Evolutionary conservation across 139 green algal genomes (phyloP).

Genomic region (Chlamydomonas asymmetrica): DNA sequence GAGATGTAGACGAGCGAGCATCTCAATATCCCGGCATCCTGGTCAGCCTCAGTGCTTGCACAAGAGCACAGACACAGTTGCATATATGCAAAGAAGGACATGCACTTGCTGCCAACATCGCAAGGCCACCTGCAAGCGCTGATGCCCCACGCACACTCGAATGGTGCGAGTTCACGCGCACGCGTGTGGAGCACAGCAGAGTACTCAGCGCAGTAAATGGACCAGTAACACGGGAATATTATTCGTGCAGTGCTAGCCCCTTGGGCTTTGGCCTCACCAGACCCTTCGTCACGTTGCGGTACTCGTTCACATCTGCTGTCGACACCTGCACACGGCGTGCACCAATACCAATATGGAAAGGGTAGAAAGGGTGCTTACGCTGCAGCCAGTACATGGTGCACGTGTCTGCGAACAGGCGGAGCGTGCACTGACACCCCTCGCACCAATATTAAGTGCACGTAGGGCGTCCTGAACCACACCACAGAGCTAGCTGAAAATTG

Average conservation of each 20-base stretch:
- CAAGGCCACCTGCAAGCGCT: no score
- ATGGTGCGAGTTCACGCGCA: no score
- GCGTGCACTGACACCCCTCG: neutral
- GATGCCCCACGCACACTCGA: no score
- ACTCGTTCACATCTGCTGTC: constrained; percentile 73
- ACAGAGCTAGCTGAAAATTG: constrained; percentile 62
- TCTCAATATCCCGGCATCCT: no score
- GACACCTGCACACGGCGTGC: constrained; percentile 44
- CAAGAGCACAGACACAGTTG: neutral
- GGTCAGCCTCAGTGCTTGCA: no score
- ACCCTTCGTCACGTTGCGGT: constrained; percentile 36
- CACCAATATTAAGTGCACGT: constrained; percentile 70
- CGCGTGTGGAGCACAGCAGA: no score
- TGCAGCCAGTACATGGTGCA: neutral
- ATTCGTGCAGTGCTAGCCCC: no score
- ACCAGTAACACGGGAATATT: no score
- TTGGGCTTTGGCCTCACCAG: neutral
- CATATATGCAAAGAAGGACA: no score
- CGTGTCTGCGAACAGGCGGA: neutral
- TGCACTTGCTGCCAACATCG: no score
- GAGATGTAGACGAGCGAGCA: no score
- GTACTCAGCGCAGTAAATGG: no score
- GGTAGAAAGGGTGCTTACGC: neutral
- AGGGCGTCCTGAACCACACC: constrained; percentile 82
- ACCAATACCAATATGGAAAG: neutral